Conservation (phyloP, 352 stramenopile species). For the Pythium brachiatum region DNA sequence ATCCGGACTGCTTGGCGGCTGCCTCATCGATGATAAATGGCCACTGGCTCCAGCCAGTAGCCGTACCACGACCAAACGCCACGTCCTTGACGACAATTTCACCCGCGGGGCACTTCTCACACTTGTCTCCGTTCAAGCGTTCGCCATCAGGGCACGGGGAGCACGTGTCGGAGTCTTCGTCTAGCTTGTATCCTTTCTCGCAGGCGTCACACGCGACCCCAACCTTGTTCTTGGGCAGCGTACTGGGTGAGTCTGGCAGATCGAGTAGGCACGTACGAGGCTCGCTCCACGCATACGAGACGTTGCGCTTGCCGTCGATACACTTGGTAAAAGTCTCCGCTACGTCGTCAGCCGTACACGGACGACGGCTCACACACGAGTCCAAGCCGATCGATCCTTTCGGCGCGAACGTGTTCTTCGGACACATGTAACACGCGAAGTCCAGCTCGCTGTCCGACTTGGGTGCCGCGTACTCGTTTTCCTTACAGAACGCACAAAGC, state of each 20-base stretch:
- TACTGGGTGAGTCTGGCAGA: constrained; percentile 36
- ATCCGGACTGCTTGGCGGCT: constrained; percentile 39
- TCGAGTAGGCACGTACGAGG: constrained; percentile 59
- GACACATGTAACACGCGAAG: constrained; percentile 74
- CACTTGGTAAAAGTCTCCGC: constrained; percentile 61
- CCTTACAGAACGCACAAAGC: constrained; percentile 76
- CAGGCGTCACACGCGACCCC: constrained; percentile 52
- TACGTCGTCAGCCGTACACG: constrained; percentile 64
- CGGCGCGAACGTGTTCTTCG: constrained; percentile 51
- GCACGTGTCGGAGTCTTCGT: constrained; percentile 29
- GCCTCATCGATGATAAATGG: constrained; percentile 48
- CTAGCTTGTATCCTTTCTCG: constrained; percentile 43
- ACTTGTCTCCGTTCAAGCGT: constrained; percentile 8
- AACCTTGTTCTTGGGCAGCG: constrained; percentile 36
- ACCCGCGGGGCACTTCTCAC: constrained; percentile 31
- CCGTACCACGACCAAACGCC: constrained; percentile 47
- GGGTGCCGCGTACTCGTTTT: constrained; percentile 70
- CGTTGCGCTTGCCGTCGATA: constrained; percentile 47
- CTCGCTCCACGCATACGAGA: constrained; percentile 63
- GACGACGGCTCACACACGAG: constrained; percentile 57
- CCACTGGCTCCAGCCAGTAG: constrained; percentile 57
- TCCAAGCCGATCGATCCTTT: constrained; percentile 74
- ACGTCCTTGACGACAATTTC: constrained; percentile 56
- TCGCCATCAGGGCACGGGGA: constrained; percentile 29
- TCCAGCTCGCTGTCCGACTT: constrained; percentile 73